phyloP scores from a whole-genome alignment of 805 yeast genomes.

The Blastobotrys peoriensis region DNA sequence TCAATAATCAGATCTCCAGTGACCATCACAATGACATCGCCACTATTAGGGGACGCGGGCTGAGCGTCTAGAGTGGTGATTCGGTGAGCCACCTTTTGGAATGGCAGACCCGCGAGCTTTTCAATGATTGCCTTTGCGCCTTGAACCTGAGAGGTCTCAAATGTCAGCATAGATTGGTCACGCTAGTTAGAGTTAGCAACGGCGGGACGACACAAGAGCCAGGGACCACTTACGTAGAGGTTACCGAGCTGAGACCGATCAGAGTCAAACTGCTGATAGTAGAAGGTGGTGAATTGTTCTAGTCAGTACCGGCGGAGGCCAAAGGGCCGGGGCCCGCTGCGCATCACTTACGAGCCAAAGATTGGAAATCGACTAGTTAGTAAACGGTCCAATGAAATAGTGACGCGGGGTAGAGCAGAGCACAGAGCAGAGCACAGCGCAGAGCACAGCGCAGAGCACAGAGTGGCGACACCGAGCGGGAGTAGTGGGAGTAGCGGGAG shows the following conservation, averaged over 20 bases:
- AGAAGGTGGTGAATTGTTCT: slow-evolving; percentile 85
- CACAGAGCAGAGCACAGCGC: too few relatives aligned
- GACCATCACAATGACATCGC: slow-evolving; percentile 91
- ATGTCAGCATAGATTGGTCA: slow-evolving; percentile 95
- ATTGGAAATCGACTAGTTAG: slow-evolving; percentile 19
- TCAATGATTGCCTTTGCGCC: slow-evolving; percentile 92
- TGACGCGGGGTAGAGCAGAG: too few relatives aligned
- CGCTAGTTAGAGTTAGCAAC: slow-evolving; percentile 39
- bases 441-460: too few relatives aligned
- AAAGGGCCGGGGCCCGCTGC: too few relatives aligned
- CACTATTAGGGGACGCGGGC: slow-evolving; percentile 86
- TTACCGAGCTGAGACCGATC: slow-evolving; percentile 90
- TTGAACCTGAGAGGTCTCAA: slow-evolving; percentile 89
- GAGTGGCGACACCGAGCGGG: too few relatives aligned
- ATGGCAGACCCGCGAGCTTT: slow-evolving; percentile 82
- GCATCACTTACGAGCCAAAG: slow-evolving; percentile 19
- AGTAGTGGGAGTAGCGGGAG: too few relatives aligned
- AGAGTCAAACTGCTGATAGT: slow-evolving; percentile 90
- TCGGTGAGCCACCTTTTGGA: slow-evolving; percentile 88
- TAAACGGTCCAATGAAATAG: too few relatives aligned
- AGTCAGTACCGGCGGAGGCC: slow-evolving; percentile 19
- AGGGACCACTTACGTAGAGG: slow-evolving; percentile 50
- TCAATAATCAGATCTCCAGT: slow-evolving; percentile 92
- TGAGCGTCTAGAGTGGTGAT: slow-evolving; percentile 95
- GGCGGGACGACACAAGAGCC: background rate